phyloP scores from a whole-genome alignment of 2,329 filamentous ascomycete species.

The Plenodomus tracheiphilus region DNA sequence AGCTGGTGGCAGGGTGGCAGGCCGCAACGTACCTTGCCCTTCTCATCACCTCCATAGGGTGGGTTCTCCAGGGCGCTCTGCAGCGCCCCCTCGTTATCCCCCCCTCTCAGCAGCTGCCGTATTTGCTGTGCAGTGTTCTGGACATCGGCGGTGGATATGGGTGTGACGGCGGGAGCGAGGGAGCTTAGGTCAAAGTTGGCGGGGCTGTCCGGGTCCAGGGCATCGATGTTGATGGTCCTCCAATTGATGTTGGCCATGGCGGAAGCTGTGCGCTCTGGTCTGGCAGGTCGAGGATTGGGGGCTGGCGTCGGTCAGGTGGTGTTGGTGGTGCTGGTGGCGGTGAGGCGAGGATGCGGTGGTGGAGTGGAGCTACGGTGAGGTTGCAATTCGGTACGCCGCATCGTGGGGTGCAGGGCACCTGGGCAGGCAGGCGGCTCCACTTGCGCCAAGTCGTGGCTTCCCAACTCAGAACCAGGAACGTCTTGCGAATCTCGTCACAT shows the following conservation, averaged over 20 bases:
- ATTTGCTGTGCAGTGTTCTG: constrained; percentile 79
- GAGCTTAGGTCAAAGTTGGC: constrained; percentile 89
- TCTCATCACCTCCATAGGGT: constrained; percentile 65
- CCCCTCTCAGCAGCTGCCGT: constrained; percentile 82
- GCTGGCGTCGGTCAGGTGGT: constrained; percentile 1
- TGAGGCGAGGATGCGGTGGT: not conserved
- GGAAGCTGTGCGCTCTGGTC: constrained; percentile 9
- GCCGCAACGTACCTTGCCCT: constrained; percentile 53
- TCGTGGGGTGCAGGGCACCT: constrained; percentile 28
- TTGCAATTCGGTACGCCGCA: constrained; percentile 23
- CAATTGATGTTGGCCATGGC: constrained; percentile 61
- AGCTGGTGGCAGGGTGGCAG: constrained; percentile 16
- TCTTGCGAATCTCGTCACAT: constrained; percentile 18
- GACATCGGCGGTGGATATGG: constrained; percentile 76
- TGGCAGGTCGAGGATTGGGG: constrained; percentile 7
- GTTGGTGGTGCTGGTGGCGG: not conserved
- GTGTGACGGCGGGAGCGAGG: constrained; percentile 74
- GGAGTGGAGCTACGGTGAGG: constrained; percentile 13
- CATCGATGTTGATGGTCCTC: constrained; percentile 94
- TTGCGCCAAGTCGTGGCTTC: constrained; percentile 31
- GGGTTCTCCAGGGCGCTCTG: constrained; percentile 82
- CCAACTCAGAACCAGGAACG: constrained; percentile 25
- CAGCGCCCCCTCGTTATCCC: constrained; percentile 85
- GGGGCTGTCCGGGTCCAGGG: constrained; percentile 84
- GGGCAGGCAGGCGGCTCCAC: constrained; percentile 28